Base-by-base conservation (phyloP, 495 filamentous ascomycete genomes). In the Annulohypoxylon nitens region DNA sequence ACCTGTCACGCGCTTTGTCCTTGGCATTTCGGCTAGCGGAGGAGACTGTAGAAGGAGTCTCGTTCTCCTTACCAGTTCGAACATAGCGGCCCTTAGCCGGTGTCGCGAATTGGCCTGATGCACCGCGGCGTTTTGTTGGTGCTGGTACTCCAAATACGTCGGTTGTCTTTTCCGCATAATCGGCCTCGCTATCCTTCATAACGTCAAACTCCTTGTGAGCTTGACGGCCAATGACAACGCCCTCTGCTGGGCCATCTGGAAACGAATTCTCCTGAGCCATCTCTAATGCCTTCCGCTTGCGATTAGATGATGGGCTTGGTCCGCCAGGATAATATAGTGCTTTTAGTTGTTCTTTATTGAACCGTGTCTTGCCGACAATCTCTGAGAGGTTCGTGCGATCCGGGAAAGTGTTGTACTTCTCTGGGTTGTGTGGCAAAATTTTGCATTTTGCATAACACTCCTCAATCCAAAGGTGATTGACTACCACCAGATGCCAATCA, bases 401-500 rank as follows among this genome's bases (percentile, higher is more conserved):
- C 14, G 96, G 97, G 76, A 98, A 99, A 73, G 91, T 86, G 0
- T 84, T 92, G 76, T 97, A 98, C 59, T 90, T 89, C 0, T 85
- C 83, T 65, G 92, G 86, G 1, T 90, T 88, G 3, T 93, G 75
- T 0, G 85, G 85, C 74, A 92, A 90, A 43, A 90, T 79, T 75
- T 91, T 83, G 85, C 94, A 97, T 76, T 90, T 92, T 5, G 94
- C 93, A 78, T 98, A 99, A 80, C 93, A 94, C 73, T 99, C 97
- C 78, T 99, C 96, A 51, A 99, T 87, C 96, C 96, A 99, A 1
- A 99, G 85, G 75, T 98, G 95, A 78, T 99, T 99, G 63, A 97
- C 85, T 69, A 97, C 90, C 48, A 95, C 81, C 33, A 98, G 90
- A 36, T 91, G 90, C 96, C 96, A 99, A 79, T 98, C 97, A 73